Conservation (phyloP, 805 yeast genomes). For the Kazachstania taianensis region DNA sequence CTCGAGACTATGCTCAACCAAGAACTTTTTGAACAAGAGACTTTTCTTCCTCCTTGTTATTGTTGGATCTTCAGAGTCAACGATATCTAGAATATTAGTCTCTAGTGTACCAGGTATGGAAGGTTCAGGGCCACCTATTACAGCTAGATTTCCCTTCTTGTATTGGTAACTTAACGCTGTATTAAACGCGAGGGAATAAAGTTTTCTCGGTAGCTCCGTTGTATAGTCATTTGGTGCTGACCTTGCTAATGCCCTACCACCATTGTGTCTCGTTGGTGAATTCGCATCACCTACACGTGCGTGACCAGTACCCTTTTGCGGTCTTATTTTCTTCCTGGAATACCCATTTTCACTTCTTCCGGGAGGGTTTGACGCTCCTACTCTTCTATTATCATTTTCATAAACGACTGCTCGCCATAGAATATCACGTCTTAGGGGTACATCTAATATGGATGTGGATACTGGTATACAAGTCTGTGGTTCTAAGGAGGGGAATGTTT, state of each 20-base stretch:
- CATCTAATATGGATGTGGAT: constrained; percentile 55
- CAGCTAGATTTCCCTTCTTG: constrained; percentile 57
- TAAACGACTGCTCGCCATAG: constrained; percentile 90
- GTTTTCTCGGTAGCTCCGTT: constrained; percentile 61
- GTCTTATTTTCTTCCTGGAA: constrained; percentile 69
- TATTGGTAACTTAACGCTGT: constrained; percentile 77
- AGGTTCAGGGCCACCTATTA: constrained; percentile 57
- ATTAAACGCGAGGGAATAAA: constrained; percentile 67
- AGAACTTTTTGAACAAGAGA: constrained; percentile 34
- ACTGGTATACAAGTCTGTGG: constrained; percentile 73
- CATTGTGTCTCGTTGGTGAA: constrained; percentile 84
- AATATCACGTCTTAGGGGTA: constrained; percentile 79
- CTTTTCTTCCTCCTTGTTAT: not conserved
- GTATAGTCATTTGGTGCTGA: constrained; percentile 85
- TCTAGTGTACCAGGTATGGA: constrained; percentile 8
- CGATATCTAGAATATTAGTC: constrained; percentile 18
- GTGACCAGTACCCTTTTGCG: constrained; percentile 89
- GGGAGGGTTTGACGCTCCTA: constrained; percentile 79
- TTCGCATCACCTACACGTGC: constrained; percentile 96
- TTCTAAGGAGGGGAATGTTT: constrained; percentile 84
- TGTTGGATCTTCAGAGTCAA: constrained; percentile 2
- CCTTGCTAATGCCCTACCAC: constrained; percentile 83
- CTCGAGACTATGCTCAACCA: constrained; percentile 39
- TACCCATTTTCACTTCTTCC: constrained; percentile 81
- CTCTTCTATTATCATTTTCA: constrained; percentile 84